Conservation (phyloP, 2,329 filamentous ascomycete species). For the Hypoxylon sp. region DNA sequence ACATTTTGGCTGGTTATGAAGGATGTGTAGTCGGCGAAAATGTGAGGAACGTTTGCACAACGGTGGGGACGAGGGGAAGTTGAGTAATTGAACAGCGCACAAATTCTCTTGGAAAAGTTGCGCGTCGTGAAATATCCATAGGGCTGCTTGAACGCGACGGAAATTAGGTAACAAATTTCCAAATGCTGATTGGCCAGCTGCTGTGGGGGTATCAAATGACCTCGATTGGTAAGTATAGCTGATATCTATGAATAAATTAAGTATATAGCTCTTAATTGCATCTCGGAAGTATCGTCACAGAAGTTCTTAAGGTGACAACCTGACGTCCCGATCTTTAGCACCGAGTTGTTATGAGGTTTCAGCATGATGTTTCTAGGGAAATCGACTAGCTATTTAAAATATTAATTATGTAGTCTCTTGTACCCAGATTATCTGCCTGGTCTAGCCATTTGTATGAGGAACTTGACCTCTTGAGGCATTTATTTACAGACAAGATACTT, state of each 20-base stretch:
- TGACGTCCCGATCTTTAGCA: too few species aligned
- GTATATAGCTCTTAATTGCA: slow-evolving; percentile 12
- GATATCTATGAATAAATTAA: neutral
- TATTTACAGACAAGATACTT: too few species aligned
- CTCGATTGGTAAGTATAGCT: slow-evolving; percentile 15
- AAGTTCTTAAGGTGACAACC: too few species aligned
- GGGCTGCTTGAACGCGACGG: slow-evolving; percentile 29
- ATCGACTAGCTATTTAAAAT: too few species aligned
- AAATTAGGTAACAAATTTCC: slow-evolving; percentile 29
- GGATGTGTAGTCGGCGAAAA: neutral
- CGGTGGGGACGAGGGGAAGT: neutral
- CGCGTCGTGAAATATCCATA: slow-evolving; percentile 24
- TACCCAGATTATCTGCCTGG: too few species aligned
- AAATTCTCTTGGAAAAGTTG: slow-evolving; percentile 4
- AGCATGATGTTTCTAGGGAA: too few species aligned
- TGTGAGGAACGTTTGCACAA: neutral
- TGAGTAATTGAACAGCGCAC: slow-evolving; percentile 1
- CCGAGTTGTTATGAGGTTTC: too few species aligned
- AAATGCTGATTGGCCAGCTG: slow-evolving; percentile 22
- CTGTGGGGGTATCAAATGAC: slow-evolving; percentile 7
- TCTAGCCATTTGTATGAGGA: too few species aligned
- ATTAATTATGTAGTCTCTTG: too few species aligned
- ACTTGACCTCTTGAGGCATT: too few species aligned
- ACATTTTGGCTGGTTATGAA: slow-evolving; percentile 56
- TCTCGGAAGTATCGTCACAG: slow-evolving; percentile 1